phyloP scores from a whole-genome alignment of 2,329 filamentous ascomycete species.

The Fusarium solani-melongenae region DNA sequence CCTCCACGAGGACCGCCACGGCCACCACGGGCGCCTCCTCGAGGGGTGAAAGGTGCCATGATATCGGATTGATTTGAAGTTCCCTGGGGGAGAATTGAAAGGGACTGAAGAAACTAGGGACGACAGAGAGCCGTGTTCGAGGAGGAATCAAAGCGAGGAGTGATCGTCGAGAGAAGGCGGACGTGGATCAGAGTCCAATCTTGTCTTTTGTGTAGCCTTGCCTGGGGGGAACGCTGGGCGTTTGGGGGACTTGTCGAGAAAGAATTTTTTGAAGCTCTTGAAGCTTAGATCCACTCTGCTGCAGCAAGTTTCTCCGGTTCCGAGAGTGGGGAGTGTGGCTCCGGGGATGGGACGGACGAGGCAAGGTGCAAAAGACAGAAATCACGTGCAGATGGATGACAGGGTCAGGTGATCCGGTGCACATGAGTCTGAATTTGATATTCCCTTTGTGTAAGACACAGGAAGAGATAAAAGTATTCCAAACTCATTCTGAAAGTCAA shows the following conservation, averaged over 20 bases:
- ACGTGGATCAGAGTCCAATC: constrained; percentile 45
- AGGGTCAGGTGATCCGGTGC: constrained; percentile 39
- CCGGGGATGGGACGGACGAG: constrained; percentile 25
- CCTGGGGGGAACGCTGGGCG: constrained; percentile 41
- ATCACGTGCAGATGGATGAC: constrained; percentile 36
- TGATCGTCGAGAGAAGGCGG: constrained; percentile 38
- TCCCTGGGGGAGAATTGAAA: constrained; percentile 36
- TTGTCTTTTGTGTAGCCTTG: constrained; percentile 47
- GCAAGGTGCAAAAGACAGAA: not conserved
- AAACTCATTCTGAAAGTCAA: not conserved
- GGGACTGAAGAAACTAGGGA: constrained; percentile 31
- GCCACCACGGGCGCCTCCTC: constrained; percentile 48
- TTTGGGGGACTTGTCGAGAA: constrained; percentile 42
- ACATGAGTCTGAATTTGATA: constrained; percentile 7
- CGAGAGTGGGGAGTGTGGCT: constrained; percentile 11
- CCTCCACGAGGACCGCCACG: constrained; percentile 50
- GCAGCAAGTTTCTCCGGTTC: constrained; percentile 40
- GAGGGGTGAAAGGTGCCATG: constrained; percentile 48
- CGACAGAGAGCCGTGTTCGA: constrained; percentile 33
- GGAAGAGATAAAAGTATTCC: not conserved
- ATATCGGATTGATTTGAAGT: constrained; percentile 31
- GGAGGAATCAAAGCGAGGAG: constrained; percentile 26
- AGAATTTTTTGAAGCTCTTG: constrained; percentile 55
- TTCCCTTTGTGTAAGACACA: not conserved
- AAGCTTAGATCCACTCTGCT: constrained; percentile 41